A percentile compares a stretch with the other conserved stretches of the same genome.
These are phyloP conservation scores for Cyclanthera cordifolia DNA, from an alignment of 306 rosid genomes.

Conservation along the genomic window DNA sequence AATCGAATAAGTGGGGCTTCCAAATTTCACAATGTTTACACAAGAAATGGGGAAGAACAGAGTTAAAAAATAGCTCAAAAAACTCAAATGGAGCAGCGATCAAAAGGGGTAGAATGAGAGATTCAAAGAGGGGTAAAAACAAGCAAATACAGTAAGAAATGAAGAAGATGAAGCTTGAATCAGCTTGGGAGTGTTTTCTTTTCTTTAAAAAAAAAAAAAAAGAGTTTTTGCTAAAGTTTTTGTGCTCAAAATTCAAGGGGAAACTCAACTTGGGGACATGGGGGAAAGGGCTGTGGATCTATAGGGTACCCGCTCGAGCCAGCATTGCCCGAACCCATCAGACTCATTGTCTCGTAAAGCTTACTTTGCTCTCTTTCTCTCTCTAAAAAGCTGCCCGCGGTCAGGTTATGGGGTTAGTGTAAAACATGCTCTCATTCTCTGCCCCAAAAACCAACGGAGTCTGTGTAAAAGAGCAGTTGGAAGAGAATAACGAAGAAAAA, in stretches of 20 bases:
- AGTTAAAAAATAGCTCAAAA: slow-evolving; percentile 9
- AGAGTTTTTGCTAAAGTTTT: slow-evolving; percentile 28
- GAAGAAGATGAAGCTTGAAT: slow-evolving; percentile 29
- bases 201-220: too few relatives aligned
- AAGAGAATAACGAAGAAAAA: not conserved
- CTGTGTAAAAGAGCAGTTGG: not conserved
- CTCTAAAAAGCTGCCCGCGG: slow-evolving; percentile 23
- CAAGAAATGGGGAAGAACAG: slow-evolving; percentile 7
- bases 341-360: not conserved
- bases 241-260: slow-evolving; percentile 66
- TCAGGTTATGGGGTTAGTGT: slow-evolving; percentile 19
- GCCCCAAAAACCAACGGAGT: slow-evolving; percentile 6
- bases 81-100: slow-evolving; percentile 18
- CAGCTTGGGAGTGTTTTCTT: slow-evolving; percentile 52
- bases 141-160: slow-evolving; percentile 15
- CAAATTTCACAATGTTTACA: slow-evolving; percentile 6
- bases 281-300: slow-evolving; percentile 31
- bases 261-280: slow-evolving; percentile 38
- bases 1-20: slow-evolving; percentile 1
- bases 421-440: slow-evolving; percentile 2
- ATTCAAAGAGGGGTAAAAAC: slow-evolving; percentile 20
- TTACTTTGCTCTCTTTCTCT: slow-evolving; percentile 5
- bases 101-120: slow-evolving; percentile 22
- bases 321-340: slow-evolving; percentile 17
- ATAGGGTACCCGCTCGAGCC: slow-evolving; percentile 40